Percentiles rank a stretch among this genome's conserved stretches.
phyloP scores from a whole-genome alignment of 148 eudicot genomes.

The Euryodendron excelsum region DNA sequence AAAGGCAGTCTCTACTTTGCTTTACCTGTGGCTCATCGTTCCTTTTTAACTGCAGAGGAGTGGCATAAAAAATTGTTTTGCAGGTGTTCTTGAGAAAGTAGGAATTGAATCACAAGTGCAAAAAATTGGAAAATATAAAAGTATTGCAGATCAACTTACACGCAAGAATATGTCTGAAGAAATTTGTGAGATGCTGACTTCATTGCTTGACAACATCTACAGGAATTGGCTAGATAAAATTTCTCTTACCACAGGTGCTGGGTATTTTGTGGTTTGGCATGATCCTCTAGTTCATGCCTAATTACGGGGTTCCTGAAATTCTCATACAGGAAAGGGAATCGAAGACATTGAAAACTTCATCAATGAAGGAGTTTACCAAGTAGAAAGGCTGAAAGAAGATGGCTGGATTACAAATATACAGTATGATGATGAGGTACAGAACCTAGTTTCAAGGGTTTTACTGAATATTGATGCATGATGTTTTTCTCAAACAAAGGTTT shows the following conservation, averaged over 20 bases:
- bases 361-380: slow-evolving; percentile 77
- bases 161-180: slow-evolving; percentile 82
- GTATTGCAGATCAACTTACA: slow-evolving; percentile 82
- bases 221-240: slow-evolving; percentile 78
- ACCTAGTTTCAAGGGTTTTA: slow-evolving; percentile 4
- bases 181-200: slow-evolving; percentile 85
- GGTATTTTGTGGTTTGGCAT: slow-evolving; percentile 17
- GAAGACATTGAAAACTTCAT: slow-evolving; percentile 79
- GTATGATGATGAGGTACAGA: slow-evolving; percentile 87
- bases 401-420: slow-evolving; percentile 87
- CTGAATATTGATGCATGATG: not conserved
- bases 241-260: slow-evolving; percentile 62
- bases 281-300: slow-evolving; percentile 9
- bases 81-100: slow-evolving; percentile 87
- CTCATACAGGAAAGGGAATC: slow-evolving; percentile 60
- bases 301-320: slow-evolving; percentile 23
- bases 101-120: slow-evolving; percentile 89
- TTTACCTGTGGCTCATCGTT: not conserved
- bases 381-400: slow-evolving; percentile 77
- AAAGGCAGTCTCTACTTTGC: not conserved
- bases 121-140: slow-evolving; percentile 91
- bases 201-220: slow-evolving; percentile 79
- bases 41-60: slow-evolving; percentile 17
- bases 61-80: slow-evolving; percentile 29
- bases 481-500: not conserved